These are phyloP conservation scores for Sclerotinia borealis DNA, from an alignment of 2,329 filamentous ascomycete genomes.

Conservation along the genomic window DNA sequence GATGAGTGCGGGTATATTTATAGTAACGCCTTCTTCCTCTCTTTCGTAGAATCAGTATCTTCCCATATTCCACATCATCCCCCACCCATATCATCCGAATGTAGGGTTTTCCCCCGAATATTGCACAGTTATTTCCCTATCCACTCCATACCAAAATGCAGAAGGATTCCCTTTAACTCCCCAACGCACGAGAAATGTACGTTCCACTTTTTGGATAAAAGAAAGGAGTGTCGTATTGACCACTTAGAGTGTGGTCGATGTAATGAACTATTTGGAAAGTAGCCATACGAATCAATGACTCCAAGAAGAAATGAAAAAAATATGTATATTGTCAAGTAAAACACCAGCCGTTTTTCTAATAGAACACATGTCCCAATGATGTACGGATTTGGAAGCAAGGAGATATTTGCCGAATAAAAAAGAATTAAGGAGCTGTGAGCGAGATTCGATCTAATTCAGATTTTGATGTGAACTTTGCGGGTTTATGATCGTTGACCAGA, in stretches of 20 bases:
- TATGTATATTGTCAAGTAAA: neutral
- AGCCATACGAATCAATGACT: neutral
- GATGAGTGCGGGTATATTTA: constrained; percentile 6
- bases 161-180: neutral
- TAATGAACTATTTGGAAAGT: neutral
- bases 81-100: neutral
- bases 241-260: neutral
- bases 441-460: neutral
- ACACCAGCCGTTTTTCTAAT: constrained; percentile 3
- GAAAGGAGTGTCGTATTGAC: neutral
- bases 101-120: neutral
- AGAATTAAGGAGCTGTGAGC: neutral
- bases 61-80: constrained; percentile 1
- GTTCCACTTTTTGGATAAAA: constrained; percentile 1
- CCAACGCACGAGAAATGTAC: constrained; percentile 3
- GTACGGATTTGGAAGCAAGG: neutral
- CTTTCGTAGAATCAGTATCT: constrained; percentile 1
- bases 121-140: neutral
- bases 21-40: constrained; percentile 6
- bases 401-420: neutral
- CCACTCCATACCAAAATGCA: constrained; percentile 5
- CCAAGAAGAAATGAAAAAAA: neutral
- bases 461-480: neutral
- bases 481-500: neutral
- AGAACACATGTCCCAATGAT: neutral